Base-by-base conservation (phyloP, 2,329 filamentous ascomycete genomes). In the Colletotrichum navitas region DNA sequence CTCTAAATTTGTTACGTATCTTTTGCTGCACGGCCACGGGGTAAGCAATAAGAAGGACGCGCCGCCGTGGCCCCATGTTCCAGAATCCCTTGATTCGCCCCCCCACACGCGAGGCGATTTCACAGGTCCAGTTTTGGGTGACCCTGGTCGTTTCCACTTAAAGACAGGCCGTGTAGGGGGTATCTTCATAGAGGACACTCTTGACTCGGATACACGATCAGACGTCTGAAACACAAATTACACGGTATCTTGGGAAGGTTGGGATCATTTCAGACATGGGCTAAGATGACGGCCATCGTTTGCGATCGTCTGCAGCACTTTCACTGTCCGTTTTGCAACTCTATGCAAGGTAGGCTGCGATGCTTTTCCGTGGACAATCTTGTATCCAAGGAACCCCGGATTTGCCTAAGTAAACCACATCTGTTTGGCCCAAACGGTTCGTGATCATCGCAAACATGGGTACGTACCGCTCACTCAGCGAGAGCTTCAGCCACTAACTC, bases 1-100 rank as follows among this genome's bases (percentile, higher is more conserved):
- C 51, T 71, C 61, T 59, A 71, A 63, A 60, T 56, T 72, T 47
- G 66, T 71, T 72, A 66, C 70, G 67, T 70, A 71, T 71, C 62
- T 58, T 64, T 66, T 55, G 61, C 70, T 72, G 70, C 70, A 72
- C 61, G 70, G 66, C 61, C 66, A 72, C 70, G 70, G 70, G 60
- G 70, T 68, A 43, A n/a, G 14, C 54, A 54, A 39, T 62, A 47
- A 55, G 47, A 43, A 61, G 66, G 56, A 72, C 66, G 70, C 70
- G 70, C 67, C 55, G 66, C 60, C 41, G 59, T 63, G 52, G 43
- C 52, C 59, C 54, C 69, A 63, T 63, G 59, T 63, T 68, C 68
- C 68, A 45, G 34, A 59, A 21, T 45, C 51, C 26, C 69, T 68
- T 55, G 59, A 41, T 36, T 36, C 24, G 65, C 52, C 60, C 68